Evolutionary conservation across 1,139 yeast species (phyloP), one percentile per base, ranked within the genome.

Genomic region (Kodamaea sp.): DNA sequence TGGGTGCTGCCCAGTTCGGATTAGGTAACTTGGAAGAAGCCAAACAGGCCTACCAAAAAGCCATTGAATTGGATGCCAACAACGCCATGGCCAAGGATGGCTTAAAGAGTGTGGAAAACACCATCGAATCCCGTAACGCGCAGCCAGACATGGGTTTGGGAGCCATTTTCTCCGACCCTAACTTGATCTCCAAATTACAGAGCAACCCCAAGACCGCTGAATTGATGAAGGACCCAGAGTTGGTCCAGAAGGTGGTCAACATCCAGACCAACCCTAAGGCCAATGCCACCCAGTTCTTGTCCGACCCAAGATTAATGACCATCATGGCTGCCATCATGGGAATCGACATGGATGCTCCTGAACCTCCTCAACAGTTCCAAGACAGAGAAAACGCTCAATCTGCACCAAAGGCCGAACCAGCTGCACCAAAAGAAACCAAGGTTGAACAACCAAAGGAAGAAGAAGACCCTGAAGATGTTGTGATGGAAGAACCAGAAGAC

Each of bases 81-180:
- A 94, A 92, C 58, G 81, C 88, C 38, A 87, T 88, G 79, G 97
- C 97, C 28, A 75, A 82, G 59, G 81, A 81, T 34, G 98, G 97
- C 2, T 66, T 90, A 44, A 68, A 73, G 39, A 73, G 84, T 28
- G 92, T 89, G 12, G 77, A 78, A 40, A 76, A 71, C 24, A 78
- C 85, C 15, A 65, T 77, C 37, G 53, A 55, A 26, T 59, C 66
- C n/a, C 57, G 66, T 48, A 51, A 64, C 18, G 55, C 68, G 15
- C 65, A 59, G 39, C 88, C 92, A 7, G 92, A 83, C 55, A 63
- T 84, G 71, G 96, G 95, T 1, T 64, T 86, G 52, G 86, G 84
- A 29, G 71, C 79, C 44, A 76, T 89, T 53, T 87, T 92, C 59
- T 73, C 76, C 37, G 95, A 88, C 63, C 97, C 97, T 29, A 74